phyloP scores from a whole-genome alignment of 495 filamentous ascomycete genomes.

The Penicillium herquei region DNA sequence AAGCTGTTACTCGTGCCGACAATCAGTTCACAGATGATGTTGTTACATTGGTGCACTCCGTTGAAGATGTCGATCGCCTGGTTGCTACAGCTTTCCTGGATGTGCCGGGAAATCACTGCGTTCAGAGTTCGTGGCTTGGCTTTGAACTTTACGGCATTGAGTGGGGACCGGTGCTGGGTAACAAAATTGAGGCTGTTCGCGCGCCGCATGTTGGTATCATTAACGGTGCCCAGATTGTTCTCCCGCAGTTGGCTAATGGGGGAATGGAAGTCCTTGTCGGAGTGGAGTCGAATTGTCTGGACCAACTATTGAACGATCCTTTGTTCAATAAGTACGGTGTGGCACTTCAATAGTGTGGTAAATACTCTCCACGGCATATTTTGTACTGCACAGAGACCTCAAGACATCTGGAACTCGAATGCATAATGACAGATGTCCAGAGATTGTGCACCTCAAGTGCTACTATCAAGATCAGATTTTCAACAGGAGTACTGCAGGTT shows the following conservation, averaged over 20 bases:
- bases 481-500: no score
- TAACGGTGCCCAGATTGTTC: conserved; percentile 35
- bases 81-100: conserved; percentile 34
- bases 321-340: conserved; percentile 27
- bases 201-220: conserved; percentile 30
- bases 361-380: not conserved
- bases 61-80: conserved; percentile 27
- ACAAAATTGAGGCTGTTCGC: conserved; percentile 30
- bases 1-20: conserved; percentile 29
- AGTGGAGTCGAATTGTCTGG: conserved; percentile 27
- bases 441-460: no score
- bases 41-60: conserved; percentile 19
- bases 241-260: conserved; percentile 32
- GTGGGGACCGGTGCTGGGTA: conserved; percentile 33
- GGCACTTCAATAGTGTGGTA: no score
- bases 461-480: no score
- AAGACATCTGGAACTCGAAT: not conserved
- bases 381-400: no score
- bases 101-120: conserved; percentile 30
- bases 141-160: conserved; percentile 32
- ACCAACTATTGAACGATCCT: conserved; percentile 26
- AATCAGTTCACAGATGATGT: conserved; percentile 22
- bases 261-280: conserved; percentile 37
- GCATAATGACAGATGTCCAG: no score
- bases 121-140: conserved; percentile 31